Percentiles rank a stretch among this genome's conserved stretches.
Evolutionary conservation across 2,329 filamentous ascomycete species (phyloP).

Genomic region (Thielaviopsis ethacetica): DNA sequence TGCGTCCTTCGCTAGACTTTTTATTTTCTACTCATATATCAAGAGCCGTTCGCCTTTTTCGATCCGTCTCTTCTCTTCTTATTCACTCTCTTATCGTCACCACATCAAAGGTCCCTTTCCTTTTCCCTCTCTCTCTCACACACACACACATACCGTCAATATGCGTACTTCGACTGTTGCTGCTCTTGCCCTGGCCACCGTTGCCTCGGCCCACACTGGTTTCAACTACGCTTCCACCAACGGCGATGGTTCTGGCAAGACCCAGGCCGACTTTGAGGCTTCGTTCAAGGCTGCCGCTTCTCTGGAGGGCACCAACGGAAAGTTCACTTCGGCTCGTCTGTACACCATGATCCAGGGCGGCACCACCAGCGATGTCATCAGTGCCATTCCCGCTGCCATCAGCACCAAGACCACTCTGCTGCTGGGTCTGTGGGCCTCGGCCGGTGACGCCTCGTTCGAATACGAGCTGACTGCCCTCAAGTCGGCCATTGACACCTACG

Average conservation of each 20-base stretch:
- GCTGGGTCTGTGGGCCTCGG: constrained; percentile 72
- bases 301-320: constrained; percentile 44
- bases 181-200: constrained; percentile 3
- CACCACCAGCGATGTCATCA: constrained; percentile 46
- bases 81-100: constrained; percentile 6
- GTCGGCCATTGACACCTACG: constrained; percentile 52
- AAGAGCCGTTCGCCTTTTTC: neutral
- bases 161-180: constrained; percentile 12
- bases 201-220: constrained; percentile 33
- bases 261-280: constrained; percentile 48
- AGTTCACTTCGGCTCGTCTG: constrained; percentile 53
- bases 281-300: constrained; percentile 51
- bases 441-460: constrained; percentile 41
- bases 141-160: neutral
- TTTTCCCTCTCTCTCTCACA: neutral
- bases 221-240: constrained; percentile 60
- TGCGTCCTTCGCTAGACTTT: constrained; percentile 5
- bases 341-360: constrained; percentile 49
- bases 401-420: constrained; percentile 62
- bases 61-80: neutral
- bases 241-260: constrained; percentile 41
- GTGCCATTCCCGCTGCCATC: constrained; percentile 70
- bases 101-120: neutral
- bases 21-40: constrained; percentile 1
- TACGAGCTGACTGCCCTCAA: constrained; percentile 62